Percentiles rank a stretch among this genome's conserved stretches.
Evolutionary conservation across 2,329 filamentous ascomycete species (phyloP).

Genomic region (Fusarium pininemorale): DNA sequence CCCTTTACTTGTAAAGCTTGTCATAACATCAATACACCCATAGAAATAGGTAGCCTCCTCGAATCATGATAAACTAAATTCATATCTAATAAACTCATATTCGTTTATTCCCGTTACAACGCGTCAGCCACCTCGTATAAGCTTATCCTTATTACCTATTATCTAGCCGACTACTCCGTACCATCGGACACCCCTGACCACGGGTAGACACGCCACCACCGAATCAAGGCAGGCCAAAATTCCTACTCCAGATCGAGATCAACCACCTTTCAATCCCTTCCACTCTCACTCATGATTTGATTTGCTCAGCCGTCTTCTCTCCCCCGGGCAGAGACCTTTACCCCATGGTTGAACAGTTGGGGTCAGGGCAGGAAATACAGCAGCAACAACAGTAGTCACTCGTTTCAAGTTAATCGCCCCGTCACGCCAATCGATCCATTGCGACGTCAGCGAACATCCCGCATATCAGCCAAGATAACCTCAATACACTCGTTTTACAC

Average conservation of each 20-base stretch:
- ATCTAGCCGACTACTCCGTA: not conserved
- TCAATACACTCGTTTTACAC: slow-evolving; percentile 34
- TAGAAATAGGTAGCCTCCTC: not conserved
- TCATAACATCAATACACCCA: not conserved
- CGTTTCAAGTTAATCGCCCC: slow-evolving; percentile 21
- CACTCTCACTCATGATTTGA: slow-evolving; percentile 21
- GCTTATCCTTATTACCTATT: slow-evolving; percentile 1
- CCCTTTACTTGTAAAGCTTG: slow-evolving; percentile 4
- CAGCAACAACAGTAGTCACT: slow-evolving; percentile 12
- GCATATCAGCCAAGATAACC: slow-evolving; percentile 20
- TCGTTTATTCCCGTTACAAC: slow-evolving; percentile 1
- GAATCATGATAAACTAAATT: not conserved
- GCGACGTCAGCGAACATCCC: slow-evolving; percentile 6
- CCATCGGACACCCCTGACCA: slow-evolving; percentile 27
- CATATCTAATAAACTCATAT: not conserved
- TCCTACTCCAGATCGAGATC: slow-evolving; percentile 29
- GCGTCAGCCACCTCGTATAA: slow-evolving; percentile 13
- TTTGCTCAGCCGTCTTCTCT: not conserved
- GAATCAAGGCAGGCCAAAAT: slow-evolving; percentile 30
- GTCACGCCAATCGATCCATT: not conserved
- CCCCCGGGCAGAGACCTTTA: slow-evolving; percentile 10
- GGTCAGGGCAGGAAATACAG: slow-evolving; percentile 1
- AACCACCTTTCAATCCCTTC: slow-evolving; percentile 5
- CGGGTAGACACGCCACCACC: slow-evolving; percentile 14
- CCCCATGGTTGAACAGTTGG: slow-evolving; percentile 18